Evolutionary conservation across 2,329 filamentous ascomycete species (phyloP).

Genomic region (Celoporthe dispersa): DNA sequence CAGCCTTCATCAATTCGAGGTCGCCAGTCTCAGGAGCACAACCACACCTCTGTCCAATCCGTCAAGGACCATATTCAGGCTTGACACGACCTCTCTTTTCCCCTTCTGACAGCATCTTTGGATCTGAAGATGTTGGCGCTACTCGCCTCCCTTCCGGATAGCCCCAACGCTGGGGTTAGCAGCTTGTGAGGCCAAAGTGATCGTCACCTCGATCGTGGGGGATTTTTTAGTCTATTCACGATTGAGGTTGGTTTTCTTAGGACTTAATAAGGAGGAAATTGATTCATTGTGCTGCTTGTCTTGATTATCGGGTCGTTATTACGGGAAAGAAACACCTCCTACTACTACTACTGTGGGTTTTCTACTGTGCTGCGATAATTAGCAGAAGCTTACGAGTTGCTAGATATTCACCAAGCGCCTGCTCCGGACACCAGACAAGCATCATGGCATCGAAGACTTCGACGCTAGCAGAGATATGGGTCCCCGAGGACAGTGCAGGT

Average conservation of each 20-base stretch:
- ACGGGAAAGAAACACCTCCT: neutral
- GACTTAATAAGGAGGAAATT: too few relatives aligned
- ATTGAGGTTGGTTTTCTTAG: neutral
- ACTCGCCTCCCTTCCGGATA: conserved; percentile 39
- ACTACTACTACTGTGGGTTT: neutral
- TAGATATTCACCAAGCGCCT: neutral
- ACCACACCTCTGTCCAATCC: neutral
- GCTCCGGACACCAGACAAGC: neutral
- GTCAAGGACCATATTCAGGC: neutral
- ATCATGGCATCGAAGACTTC: neutral
- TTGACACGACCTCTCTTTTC: conserved; percentile 13
- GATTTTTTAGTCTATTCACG: neutral
- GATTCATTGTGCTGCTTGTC: neutral
- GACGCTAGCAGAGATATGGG: neutral
- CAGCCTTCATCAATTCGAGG: neutral
- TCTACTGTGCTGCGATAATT: neutral
- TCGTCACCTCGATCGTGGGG: conserved; percentile 35
- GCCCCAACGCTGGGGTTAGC: conserved; percentile 57
- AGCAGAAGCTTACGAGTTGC: neutral
- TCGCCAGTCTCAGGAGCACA: neutral
- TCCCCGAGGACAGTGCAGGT: neutral
- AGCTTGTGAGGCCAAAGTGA: conserved; percentile 35
- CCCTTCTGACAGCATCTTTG: conserved; percentile 4
- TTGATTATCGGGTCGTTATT: neutral
- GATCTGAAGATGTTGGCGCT: conserved; percentile 23